phyloP scores from a whole-genome alignment of 176 grass and related monocot species.

The Eragrostis nindensis region DNA sequence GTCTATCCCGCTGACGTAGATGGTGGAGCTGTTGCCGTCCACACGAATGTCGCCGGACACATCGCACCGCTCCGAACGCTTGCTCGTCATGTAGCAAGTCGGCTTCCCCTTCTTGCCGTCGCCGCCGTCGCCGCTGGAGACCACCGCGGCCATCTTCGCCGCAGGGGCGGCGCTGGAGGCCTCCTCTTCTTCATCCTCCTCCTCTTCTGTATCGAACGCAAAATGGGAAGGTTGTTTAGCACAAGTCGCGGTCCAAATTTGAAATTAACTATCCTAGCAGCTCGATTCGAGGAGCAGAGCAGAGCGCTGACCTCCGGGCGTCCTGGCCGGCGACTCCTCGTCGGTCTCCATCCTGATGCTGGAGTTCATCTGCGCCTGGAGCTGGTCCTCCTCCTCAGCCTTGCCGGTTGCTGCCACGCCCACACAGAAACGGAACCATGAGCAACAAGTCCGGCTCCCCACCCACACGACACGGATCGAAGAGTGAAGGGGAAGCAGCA shows the following conservation, averaged over 20 bases:
- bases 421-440: background rate
- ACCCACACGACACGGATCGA: background rate
- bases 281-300: background rate
- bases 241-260: background rate
- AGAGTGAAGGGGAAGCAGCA: background rate
- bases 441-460: background rate
- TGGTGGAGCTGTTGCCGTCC: conserved; percentile 59
- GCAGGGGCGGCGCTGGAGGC: background rate
- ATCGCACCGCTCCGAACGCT: conserved; percentile 78
- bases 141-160: background rate
- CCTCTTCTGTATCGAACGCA: conserved; percentile 28
- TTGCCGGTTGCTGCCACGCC: conserved; percentile 23
- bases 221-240: background rate
- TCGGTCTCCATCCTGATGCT: conserved; percentile 55
- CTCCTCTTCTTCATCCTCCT: conserved; percentile 16
- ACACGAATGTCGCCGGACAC: conserved; percentile 67
- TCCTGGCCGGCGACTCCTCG: conserved; percentile 43
- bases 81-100: conserved; percentile 84
- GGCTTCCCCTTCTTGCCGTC: conserved; percentile 27
- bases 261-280: background rate
- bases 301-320: conserved; percentile 38
- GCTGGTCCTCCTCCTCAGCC: conserved; percentile 63
- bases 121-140: background rate
- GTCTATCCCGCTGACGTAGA: conserved; percentile 56
- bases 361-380: conserved; percentile 58